Conservation (phyloP, 2,329 filamentous ascomycete species). For the Exophiala spinifera region DNA sequence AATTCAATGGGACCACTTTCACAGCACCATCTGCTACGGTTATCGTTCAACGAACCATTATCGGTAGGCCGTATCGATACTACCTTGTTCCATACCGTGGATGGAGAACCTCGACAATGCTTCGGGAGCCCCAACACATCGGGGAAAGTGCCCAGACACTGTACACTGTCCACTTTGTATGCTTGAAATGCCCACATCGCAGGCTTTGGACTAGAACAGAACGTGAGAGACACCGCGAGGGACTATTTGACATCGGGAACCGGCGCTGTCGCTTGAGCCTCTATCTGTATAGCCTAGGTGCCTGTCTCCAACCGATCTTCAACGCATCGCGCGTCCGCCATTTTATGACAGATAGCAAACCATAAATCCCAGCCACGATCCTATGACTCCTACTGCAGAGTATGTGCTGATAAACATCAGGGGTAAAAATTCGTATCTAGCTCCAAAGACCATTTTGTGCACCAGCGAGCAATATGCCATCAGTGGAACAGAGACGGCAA, state of each 20-base stretch:
- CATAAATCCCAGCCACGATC: constrained; percentile 92
- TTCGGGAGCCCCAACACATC: neutral
- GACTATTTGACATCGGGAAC: no score
- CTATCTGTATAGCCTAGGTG: neutral
- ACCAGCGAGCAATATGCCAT: constrained; percentile 84
- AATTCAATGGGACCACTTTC: constrained; percentile 8
- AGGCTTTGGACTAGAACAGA: no score
- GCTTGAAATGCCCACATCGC: neutral
- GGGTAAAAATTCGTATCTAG: constrained; percentile 81
- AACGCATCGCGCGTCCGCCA: no score
- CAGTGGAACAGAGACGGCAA: constrained; percentile 81
- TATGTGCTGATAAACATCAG: constrained; percentile 98
- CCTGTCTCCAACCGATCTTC: neutral
- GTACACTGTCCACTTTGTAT: neutral
- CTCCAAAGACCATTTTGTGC: constrained; percentile 79
- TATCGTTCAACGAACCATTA: constrained; percentile 3
- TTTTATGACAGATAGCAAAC: constrained; percentile 77
- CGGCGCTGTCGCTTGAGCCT: neutral
- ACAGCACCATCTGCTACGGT: neutral
- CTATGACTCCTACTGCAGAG: constrained; percentile 87
- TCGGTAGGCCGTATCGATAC: constrained; percentile 1
- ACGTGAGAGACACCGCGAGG: no score
- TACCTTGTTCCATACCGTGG: neutral
- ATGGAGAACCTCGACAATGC: neutral
- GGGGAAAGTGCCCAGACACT: neutral